These are phyloP conservation scores for Actinomucor elegans DNA, from an alignment of 371 early-diverging fungal species.

Conservation along the genomic window DNA sequence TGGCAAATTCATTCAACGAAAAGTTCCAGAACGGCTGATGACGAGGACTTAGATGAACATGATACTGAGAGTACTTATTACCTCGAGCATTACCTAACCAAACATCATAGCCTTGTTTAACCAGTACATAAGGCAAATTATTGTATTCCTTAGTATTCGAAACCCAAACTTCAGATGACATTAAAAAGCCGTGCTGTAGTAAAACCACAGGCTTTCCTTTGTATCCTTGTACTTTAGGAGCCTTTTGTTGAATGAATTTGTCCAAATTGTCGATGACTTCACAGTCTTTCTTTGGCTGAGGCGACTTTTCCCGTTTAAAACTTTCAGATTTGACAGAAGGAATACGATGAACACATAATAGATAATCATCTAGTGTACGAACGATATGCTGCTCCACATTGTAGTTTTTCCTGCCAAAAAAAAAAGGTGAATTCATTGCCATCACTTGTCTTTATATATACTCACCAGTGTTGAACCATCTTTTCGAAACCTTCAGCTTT, in stretches of 20 bases:
- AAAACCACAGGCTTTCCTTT: slow-evolving; percentile 79
- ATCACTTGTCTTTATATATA: neutral
- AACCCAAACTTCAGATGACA: slow-evolving; percentile 92
- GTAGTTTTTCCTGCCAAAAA: slow-evolving; percentile 48
- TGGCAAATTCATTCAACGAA: slow-evolving; percentile 88
- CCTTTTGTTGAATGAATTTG: slow-evolving; percentile 24
- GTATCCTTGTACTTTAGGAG: slow-evolving; percentile 14
- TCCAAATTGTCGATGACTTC: slow-evolving; percentile 37
- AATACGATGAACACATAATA: slow-evolving; percentile 88
- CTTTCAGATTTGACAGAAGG: slow-evolving; percentile 35
- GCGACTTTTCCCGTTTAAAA: slow-evolving; percentile 1
- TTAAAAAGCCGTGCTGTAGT: slow-evolving; percentile 93
- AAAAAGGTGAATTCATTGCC: neutral
- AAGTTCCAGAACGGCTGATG: slow-evolving; percentile 91
- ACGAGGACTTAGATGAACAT: slow-evolving; percentile 63
- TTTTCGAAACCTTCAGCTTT: slow-evolving; percentile 62
- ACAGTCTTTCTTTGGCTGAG: slow-evolving; percentile 14
- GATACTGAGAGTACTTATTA: slow-evolving; percentile 93
- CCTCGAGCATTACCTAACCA: slow-evolving; percentile 97
- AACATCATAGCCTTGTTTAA: slow-evolving; percentile 91
- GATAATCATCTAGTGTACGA: slow-evolving; percentile 85
- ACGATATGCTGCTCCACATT: slow-evolving; percentile 84
- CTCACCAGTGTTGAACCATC: slow-evolving; percentile 68
- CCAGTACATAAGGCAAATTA: slow-evolving; percentile 72
- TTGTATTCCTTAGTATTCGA: slow-evolving; percentile 72